Base-by-base conservation (phyloP, 1,284 basidiomycete genomes). In the Pseudozyma tsukubaensis region DNA sequence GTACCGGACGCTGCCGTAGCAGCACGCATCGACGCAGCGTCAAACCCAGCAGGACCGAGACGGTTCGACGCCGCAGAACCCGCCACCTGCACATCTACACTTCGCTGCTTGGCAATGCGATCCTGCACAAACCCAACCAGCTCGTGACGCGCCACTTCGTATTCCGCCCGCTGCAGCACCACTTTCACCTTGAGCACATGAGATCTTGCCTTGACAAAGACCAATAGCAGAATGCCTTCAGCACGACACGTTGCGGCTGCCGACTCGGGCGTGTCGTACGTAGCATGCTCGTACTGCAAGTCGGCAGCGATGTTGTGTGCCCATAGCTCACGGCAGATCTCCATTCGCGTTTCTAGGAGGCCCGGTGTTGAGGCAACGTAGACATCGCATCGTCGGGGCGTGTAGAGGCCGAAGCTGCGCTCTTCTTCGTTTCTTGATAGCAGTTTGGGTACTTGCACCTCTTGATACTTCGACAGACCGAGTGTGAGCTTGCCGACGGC, bases 381-480 rank as follows among this genome's bases (percentile, higher is more conserved):
- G 19, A 88, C 88, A 72, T 89, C 93, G 74, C 92, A 94, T 42
- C 92, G 88, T 13, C 92, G 88, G 18, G 93, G 92, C 82, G 91
- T 92, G 91, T 92, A 94, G 72, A 90, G 92, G 0, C 93, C 93
- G 71, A 94, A 94, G 0, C 92, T 92, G 16, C 90, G 89, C 80
- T 93, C 91, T 80, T 92, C 92, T 54, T 92, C 83, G 47, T 86
- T 67, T 34, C 74, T 86, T 10, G 92, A 86, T 1, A 88, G 88
- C 78, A 90, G 89, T 29, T 92, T 88, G 1, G 91, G 90, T 0
- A 89, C 87, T 53, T 89, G 90, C 79, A 92, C 91, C 79, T 90
- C 91, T 2, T 89, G 87, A 40, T 83, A 71, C 55, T 75, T 77
- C 0, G 91, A 91, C 0, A 94, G 87, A 8, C 89, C 88, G 0